A percentile compares a stretch with the other conserved stretches of the same genome.
These are phyloP conservation scores for Lycium barbarum DNA, from an alignment of 257 asterid species.

Conservation along the genomic window DNA sequence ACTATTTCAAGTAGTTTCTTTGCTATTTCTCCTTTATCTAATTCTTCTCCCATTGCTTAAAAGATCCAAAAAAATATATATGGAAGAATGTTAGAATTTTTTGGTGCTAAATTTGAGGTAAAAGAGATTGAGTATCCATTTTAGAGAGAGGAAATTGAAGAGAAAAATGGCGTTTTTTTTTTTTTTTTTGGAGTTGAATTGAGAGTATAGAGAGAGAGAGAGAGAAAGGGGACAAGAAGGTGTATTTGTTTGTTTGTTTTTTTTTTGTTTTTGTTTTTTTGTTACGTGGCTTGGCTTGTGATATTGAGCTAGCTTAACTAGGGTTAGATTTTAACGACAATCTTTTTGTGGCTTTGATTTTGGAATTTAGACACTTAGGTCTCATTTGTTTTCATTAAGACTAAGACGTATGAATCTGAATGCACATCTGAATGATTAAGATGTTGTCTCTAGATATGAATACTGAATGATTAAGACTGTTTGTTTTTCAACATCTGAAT, in stretches of 20 bases:
- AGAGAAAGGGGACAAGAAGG: neutral
- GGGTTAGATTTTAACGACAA: neutral
- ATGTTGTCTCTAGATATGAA: too few relatives aligned
- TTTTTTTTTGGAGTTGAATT: neutral
- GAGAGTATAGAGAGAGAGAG: neutral
- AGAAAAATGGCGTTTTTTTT: neutral
- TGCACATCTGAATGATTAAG: neutral
- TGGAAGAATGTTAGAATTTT: neutral
- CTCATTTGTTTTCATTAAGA: too few relatives aligned
- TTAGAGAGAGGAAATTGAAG: neutral
- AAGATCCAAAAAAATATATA: neutral
- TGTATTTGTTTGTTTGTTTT: neutral
- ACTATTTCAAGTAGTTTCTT: conserved; percentile 61
- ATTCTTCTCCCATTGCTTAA: conserved; percentile 58
- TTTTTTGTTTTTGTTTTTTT: neutral
- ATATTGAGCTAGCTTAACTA: neutral
- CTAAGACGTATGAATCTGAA: too few relatives aligned
- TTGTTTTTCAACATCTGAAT: too few relatives aligned
- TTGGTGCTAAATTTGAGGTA: neutral
- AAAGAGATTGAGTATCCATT: neutral
- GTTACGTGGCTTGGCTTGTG: neutral
- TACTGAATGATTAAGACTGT: too few relatives aligned
- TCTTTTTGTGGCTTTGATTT: too few relatives aligned
- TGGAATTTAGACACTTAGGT: too few relatives aligned
- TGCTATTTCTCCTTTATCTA: conserved; percentile 60